These are phyloP conservation scores for Rhynchosporium agropyri DNA, from an alignment of 2,329 filamentous ascomycete genomes.

Conservation along the genomic window DNA sequence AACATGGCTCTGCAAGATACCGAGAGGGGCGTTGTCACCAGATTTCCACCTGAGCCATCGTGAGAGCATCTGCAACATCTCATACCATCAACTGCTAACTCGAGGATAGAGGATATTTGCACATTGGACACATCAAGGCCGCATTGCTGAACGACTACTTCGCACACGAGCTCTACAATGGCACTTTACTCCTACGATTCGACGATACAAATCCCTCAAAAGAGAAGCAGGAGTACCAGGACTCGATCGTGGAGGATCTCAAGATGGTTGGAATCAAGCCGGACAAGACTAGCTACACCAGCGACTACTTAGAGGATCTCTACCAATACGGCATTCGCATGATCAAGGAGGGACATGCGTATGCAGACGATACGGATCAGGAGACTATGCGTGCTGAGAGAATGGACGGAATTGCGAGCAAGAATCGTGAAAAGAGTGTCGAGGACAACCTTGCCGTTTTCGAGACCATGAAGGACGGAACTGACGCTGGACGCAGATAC, in stretches of 20 bases:
- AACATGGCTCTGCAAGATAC: slow-evolving; percentile 84
- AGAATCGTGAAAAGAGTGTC: slow-evolving; percentile 73
- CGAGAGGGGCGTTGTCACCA: slow-evolving; percentile 85
- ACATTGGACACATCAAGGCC: slow-evolving; percentile 95
- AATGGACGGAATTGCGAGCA: slow-evolving; percentile 80
- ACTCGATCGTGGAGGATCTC: slow-evolving; percentile 90
- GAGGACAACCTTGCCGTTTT: slow-evolving; percentile 88
- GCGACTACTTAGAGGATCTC: slow-evolving; percentile 92
- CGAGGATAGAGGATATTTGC: slow-evolving; percentile 68
- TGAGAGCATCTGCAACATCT: slow-evolving; percentile 47
- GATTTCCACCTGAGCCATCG: slow-evolving; percentile 94
- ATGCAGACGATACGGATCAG: slow-evolving; percentile 91
- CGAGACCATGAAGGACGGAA: slow-evolving; percentile 89
- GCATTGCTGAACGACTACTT: slow-evolving; percentile 96
- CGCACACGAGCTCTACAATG: slow-evolving; percentile 88
- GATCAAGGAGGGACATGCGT: slow-evolving; percentile 85
- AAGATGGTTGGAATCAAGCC: slow-evolving; percentile 89
- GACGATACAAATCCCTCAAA: slow-evolving; percentile 98
- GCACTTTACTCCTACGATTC: slow-evolving; percentile 87
- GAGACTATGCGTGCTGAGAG: slow-evolving; percentile 86
- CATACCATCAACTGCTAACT: slow-evolving; percentile 22
- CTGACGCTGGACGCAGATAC: slow-evolving; percentile 76
- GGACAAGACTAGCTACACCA: slow-evolving; percentile 85
- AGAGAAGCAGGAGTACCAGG: slow-evolving; percentile 95
- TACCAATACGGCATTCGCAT: slow-evolving; percentile 84